Evolutionary conservation across 768 basidiomycete species (phyloP), one percentile per base, ranked within the genome.

Genomic region (Strobilomyces echinocephalus): DNA sequence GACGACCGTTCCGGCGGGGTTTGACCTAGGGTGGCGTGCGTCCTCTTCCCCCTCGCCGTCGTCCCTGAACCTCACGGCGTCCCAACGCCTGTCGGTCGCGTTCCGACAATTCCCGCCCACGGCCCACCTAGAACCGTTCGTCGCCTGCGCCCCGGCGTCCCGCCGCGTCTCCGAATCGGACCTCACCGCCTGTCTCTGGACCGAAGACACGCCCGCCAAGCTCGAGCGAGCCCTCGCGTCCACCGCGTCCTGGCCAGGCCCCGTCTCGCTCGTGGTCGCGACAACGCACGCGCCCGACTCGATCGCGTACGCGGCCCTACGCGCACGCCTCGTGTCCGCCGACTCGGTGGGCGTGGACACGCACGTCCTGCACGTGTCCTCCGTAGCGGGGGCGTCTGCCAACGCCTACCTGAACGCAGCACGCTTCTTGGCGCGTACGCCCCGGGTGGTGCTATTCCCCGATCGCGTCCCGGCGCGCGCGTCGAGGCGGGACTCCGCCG

Each of bases 321-420:
- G 46, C 16, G 67, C 16, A 45, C 38, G 33, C 46, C 55, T 60
- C 54, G 48, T 30, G n/a, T 41, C 52, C 11, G 42, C 20, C 21
- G 31, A 47, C 21, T n/a, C n/a, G n/a, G 34, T 53, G 28, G 38
- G 66, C 36, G 50, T 60, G 20, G 60, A 73, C 12, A 58, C 78
- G 12, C 82, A 85, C 60, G 53, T 84, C 20, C 56, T 85, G 11
- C 73, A 77, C 59, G 61, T 77, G 33, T 58, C 64, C n/a, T 64
- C 72, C 18, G 47, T 64, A n/a, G 63, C 65, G 3, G 66, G 76
- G 11, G 64, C 53, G 11, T 71, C 72, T 61, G 75, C 79, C 14
- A 85, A 85, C 55, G 62, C 71, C 16, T 82, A 79, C 59, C 72
- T 87, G 21, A 87, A 87, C 62, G 63, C 87, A 31, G 85, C 84